Base-by-base conservation (phyloP, 768 basidiomycete species). In the Lyophyllum semitale region DNA sequence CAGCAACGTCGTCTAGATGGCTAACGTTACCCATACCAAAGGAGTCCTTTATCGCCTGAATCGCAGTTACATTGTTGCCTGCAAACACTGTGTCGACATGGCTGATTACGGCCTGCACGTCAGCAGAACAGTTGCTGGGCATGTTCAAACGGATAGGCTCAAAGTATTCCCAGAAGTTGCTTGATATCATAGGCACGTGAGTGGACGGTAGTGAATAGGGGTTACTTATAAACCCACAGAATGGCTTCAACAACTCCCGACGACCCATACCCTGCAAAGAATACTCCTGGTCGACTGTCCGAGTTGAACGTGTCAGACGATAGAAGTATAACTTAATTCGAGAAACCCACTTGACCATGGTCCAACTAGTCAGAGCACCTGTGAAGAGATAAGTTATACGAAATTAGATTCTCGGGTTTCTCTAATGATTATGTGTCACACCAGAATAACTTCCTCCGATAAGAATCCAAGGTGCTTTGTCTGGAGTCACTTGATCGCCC, bases 111-210 rank as follows among this genome's bases (percentile, higher is more conserved):
- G 78, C 79, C 65, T 87, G 72, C 27, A 89, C 78, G 62, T 91
- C 89, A 0, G 85, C 79, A 8, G 87, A 89, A 69, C 89, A 91
- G 67, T 91, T 91, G 58, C 63, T 47, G 2, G 88, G 84, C 86
- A 89, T 89, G 62, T 82, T 71, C 59, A 81, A 73, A 15, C 82
- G 82, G 59, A 88, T 81, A 12, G 88, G 88, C 55, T 88, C 87
- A 66, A 87, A 89, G 63, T 89, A 91, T 58, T 73, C 74, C 85
- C 85, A 89, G 63, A 82, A 87, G 65, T 87, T 81, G 60, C 57
- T 53, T 45, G 30, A 50, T 45, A 23, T 41, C 18, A 7, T 15
- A 26, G 12, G 4, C 12, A 18, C 11, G 17, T 27, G 2, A 40
- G 20, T 20, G 26, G 23, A 33, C 46, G 35, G 18, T 59, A 18